Conservation (phyloP, 352 stramenopile species). For the Phytopythium ostracodes region DNA sequence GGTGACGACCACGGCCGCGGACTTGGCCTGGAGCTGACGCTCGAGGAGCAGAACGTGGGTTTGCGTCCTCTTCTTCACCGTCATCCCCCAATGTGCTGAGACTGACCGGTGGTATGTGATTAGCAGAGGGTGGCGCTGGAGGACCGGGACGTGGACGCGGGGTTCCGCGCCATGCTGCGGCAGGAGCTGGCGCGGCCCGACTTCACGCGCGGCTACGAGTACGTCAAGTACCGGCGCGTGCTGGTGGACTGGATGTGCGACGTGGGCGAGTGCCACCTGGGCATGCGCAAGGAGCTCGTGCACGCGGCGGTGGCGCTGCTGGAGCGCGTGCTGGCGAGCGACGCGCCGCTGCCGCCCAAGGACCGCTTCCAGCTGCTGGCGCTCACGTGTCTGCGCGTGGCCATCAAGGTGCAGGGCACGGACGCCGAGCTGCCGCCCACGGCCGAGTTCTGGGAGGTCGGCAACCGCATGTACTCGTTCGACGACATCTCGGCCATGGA, state of each 20-base stretch:
- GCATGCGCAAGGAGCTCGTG: constrained; percentile 78
- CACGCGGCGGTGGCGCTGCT: constrained; percentile 79
- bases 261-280: constrained; percentile 74
- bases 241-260: constrained; percentile 86
- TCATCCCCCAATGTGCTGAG: too few species aligned
- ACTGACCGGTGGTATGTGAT: not conserved
- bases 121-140: constrained; percentile 61
- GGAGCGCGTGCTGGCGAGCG: constrained; percentile 59
- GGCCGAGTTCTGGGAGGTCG: constrained; percentile 84
- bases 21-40: constrained; percentile 24
- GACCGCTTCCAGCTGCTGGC: constrained; percentile 81
- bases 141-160: constrained; percentile 67
- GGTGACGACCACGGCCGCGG: constrained; percentile 15
- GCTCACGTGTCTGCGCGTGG: constrained; percentile 75
- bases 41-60: constrained; percentile 41
- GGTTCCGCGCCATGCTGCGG: constrained; percentile 72
- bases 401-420: constrained; percentile 73
- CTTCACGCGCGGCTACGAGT: constrained; percentile 73
- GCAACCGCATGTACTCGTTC: constrained; percentile 80
- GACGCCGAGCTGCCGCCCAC: constrained; percentile 81
- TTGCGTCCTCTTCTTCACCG: too few species aligned
- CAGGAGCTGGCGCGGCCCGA: constrained; percentile 68
- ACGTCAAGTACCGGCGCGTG: constrained; percentile 79
- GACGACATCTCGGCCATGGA: constrained; percentile 82
- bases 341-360: constrained; percentile 47